Evolutionary conservation across 2,329 filamentous ascomycete species (phyloP).

Genomic region (Phialophora chinensis): DNA sequence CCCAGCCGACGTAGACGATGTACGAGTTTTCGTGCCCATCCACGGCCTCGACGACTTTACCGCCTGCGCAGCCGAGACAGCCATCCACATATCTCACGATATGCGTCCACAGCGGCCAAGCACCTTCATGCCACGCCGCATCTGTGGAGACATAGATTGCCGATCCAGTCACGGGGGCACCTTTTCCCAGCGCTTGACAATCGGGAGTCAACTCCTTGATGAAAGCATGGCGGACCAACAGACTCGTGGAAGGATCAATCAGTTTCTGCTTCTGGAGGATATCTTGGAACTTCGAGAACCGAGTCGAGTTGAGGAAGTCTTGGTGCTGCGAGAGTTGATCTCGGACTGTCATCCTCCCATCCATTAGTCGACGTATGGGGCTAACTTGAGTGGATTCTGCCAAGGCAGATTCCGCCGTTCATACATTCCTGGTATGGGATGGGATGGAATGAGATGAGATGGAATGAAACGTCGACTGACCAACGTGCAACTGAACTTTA

Average conservation of each 20-base stretch:
- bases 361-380: background rate
- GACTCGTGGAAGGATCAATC: background rate
- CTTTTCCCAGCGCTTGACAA: conserved; percentile 30
- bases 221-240: conserved; percentile 35
- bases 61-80: conserved; percentile 45
- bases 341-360: conserved; percentile 27
- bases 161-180: conserved; percentile 43
- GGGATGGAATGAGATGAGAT: background rate
- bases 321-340: conserved; percentile 39
- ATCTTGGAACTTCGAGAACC: conserved; percentile 34
- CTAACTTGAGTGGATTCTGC: background rate
- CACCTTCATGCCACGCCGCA: conserved; percentile 34
- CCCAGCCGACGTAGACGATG: conserved; percentile 47
- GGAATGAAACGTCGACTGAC: conserved; percentile 30
- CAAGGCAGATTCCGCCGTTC: background rate
- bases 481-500: conserved; percentile 44
- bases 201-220: conserved; percentile 41
- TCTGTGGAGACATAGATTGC: conserved; percentile 43
- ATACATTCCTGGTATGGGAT: background rate
- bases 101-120: conserved; percentile 41
- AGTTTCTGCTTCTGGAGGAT: conserved; percentile 27
- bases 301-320: conserved; percentile 38
- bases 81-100: conserved; percentile 42
- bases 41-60: conserved; percentile 44
- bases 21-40: conserved; percentile 42